Evolutionary conservation across 139 green algal genomes (phyloP), one percentile per base, ranked within the genome.

Genomic region (Closterium sp.): DNA sequence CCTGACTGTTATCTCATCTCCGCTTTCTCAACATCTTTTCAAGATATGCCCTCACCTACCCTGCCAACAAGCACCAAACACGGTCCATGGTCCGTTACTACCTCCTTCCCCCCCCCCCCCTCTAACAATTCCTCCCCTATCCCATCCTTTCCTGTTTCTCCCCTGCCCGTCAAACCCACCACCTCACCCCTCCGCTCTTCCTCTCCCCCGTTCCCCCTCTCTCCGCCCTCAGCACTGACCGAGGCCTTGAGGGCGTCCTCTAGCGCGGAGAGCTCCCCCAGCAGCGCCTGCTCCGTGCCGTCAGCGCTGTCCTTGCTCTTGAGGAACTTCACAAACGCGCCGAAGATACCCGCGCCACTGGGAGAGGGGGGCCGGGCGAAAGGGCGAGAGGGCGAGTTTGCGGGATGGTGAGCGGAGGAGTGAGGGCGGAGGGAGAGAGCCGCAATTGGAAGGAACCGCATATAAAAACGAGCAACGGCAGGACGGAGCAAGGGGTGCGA

Each of bases 281-380:
- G 38, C 28, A 95, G 88, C 42, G 89, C 92, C 28, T 90, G 94
- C 73, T 96, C 94, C 86, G 97, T 97, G 6, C 95, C 97, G 1
- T 93, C 94, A 2, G 90, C 93, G 31, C 96, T 89, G 19, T 95
- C 95, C 10, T 91, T 70, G 31, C 93, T 94, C 88, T 96, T 97
- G 28, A 97, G 91, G 70, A 96, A 96, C 22, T 92, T 92, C 2
- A 95, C 93, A 95, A 98, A 98, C 22, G 94, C 89, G 50, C 95
- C 95, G 79, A 98, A 97, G 1, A 98, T 62, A 28, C 96, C 96
- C 86, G 91, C 86, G 28, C 95, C 97, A 42, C 91, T 93, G 91
- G 9, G 3, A 6, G 28, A 96, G 96, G 94, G 28, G 31, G 7
- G 87, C 1, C 2, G 4, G 70, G 88, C 86, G 42, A 62, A 62